Evolutionary conservation across 495 filamentous ascomycete genomes (phyloP).

Genomic region (Rostrohypoxylon terebratum): DNA sequence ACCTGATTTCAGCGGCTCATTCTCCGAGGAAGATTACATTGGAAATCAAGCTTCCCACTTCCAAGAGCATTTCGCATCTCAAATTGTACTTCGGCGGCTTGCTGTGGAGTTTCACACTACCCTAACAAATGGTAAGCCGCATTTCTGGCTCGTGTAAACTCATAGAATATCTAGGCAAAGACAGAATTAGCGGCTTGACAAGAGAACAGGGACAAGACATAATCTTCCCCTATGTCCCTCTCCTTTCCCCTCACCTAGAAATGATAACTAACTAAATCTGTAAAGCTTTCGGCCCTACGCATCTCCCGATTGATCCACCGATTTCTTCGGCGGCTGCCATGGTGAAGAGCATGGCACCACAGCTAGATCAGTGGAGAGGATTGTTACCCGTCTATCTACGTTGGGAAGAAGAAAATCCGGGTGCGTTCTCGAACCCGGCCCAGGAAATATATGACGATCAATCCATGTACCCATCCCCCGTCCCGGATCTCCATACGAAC

Average conservation of each 20-base stretch:
- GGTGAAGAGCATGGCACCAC: constrained; percentile 61
- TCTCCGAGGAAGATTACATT: constrained; percentile 59
- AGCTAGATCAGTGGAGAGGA: constrained; percentile 67
- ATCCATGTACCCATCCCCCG: constrained; percentile 40
- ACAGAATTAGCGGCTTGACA: not conserved
- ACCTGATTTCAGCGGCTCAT: constrained; percentile 62
- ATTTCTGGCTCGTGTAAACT: not conserved
- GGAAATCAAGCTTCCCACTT: constrained; percentile 64
- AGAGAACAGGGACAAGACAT: not conserved
- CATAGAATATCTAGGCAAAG: not conserved
- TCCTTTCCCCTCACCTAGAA: not conserved
- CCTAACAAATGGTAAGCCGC: constrained; percentile 61
- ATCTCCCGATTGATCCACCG: constrained; percentile 28
- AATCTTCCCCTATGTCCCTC: not conserved
- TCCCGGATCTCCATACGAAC: constrained; percentile 42
- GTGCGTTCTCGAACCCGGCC: constrained; percentile 52
- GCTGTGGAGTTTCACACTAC: constrained; percentile 62
- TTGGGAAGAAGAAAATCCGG: constrained; percentile 65
- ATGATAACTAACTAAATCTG: constrained; percentile 16
- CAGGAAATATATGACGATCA: constrained; percentile 45
- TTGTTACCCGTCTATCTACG: constrained; percentile 64
- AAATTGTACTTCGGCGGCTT: constrained; percentile 67
- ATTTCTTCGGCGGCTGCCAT: constrained; percentile 50
- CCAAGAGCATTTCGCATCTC: constrained; percentile 67
- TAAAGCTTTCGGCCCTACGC: constrained; percentile 40